Conservation (phyloP, 2,329 filamentous ascomycete genomes). For the Scytalidium lignicola region DNA sequence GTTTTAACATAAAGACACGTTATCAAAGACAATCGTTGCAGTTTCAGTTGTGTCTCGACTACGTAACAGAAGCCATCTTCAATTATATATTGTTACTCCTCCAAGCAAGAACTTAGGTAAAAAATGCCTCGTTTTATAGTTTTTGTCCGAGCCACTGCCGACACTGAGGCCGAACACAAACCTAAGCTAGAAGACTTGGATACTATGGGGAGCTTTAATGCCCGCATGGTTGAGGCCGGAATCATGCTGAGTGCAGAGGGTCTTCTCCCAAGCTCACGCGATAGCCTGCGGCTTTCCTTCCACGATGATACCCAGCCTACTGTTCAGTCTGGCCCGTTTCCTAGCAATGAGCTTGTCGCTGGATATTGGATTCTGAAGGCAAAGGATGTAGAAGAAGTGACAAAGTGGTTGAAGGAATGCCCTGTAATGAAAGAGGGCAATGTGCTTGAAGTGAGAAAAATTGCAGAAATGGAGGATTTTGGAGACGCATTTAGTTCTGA, state of each 20-base stretch:
- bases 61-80: no score
- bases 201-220: not conserved
- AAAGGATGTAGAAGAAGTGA: constrained; percentile 4
- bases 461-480: constrained; percentile 5
- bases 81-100: no score
- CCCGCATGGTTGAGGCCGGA: not conserved
- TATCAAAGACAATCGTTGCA: no score
- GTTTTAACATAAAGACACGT: no score
- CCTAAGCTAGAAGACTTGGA: not conserved
- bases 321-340: constrained; percentile 1
- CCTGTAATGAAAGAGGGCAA: constrained; percentile 1
- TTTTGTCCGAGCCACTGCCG: constrained; percentile 1
- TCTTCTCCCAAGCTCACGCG: constrained; percentile 1
- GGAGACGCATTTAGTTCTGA: constrained; percentile 1
- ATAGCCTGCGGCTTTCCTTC: constrained; percentile 1
- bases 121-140: constrained; percentile 3
- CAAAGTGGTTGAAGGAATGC: constrained; percentile 1
- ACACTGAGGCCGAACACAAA: not conserved
- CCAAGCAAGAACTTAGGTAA: no score
- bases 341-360: constrained; percentile 1
- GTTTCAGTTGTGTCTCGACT: no score
- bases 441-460: constrained; percentile 3
- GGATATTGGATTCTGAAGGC: constrained; percentile 3
- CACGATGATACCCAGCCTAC: not conserved
- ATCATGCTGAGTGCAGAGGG: constrained; percentile 2